Base-by-base conservation (phyloP, 176 grass and related monocot species). In the Oryza glaberrima region DNA sequence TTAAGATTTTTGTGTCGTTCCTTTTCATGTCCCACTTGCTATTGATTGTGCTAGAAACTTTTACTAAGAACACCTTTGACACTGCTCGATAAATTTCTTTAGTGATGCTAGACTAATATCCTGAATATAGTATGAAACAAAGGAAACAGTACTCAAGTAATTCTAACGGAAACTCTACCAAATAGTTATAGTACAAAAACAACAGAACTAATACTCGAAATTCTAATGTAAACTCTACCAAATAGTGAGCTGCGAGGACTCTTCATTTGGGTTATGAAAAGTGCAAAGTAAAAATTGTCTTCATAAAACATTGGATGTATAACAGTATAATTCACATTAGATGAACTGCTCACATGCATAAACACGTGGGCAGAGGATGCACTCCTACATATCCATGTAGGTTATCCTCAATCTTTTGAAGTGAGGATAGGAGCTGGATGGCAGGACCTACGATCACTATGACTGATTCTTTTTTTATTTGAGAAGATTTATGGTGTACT, bases 31-130 rank as follows among this genome's bases (percentile, higher is more conserved):
- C 20, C 36, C 19, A 19, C 44, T 76, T 68, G 30, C 32, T 22
- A 36, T 25, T 51, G 61, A 11, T 75, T 76, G 72, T 48, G 45
- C 76, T 68, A 68, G 11, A 76, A 76, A 45, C 36, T 84, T 41
- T 65, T 68, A 66, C 48, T 76, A 48, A 9, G 14, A 75, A 43
- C 45, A 47, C 26, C 46, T 80, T 36, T 75, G 46, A 58, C 67
- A 38, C 75, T 78, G 16, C 74, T 67, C 1, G 19, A 65, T 61
- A 73, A 75, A 38, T 56, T 68, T 84, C 63, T 22, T 28, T 12
- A 76, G 34, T 9, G 8, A 34, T 9, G 8, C 60, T 13, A 9
- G 38, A 58, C 22, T 56, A 36, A 60, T 61, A 3, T 28, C 35
- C 17, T 76, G 51, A 17, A 2, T 26, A 75, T 65, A 58, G 49